Conservation (phyloP, 345 rosid species). For the Dipteronia dyeriana region DNA sequence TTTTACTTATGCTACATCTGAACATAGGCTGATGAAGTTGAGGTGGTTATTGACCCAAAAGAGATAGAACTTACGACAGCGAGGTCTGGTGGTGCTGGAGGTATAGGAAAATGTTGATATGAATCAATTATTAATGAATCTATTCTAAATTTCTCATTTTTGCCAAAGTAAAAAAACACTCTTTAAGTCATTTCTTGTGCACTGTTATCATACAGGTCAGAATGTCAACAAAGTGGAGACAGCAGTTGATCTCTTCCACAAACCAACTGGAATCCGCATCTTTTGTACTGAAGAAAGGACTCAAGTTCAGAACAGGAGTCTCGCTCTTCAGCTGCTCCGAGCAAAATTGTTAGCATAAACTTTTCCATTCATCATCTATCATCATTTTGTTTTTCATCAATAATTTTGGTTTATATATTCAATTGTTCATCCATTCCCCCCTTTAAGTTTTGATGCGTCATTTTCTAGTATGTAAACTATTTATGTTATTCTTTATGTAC, state of each 20-base stretch:
- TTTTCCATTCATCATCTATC: constrained; percentile 16
- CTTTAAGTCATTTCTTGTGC: constrained; percentile 16
- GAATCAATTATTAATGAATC: neutral
- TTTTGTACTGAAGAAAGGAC: constrained; percentile 97
- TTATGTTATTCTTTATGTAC: neutral
- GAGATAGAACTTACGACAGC: constrained; percentile 95
- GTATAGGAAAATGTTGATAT: constrained; percentile 38
- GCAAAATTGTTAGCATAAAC: constrained; percentile 72
- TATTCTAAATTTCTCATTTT: constrained; percentile 4
- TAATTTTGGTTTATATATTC: neutral
- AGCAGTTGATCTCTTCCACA: constrained; percentile 89
- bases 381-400: neutral
- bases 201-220: constrained; percentile 63
- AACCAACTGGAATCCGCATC: constrained; percentile 93
- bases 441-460: neutral
- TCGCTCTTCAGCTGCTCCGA: constrained; percentile 89
- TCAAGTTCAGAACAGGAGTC: constrained; percentile 70
- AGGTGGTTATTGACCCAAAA: constrained; percentile 90
- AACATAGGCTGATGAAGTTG: constrained; percentile 90
- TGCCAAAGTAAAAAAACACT: neutral
- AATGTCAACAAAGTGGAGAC: constrained; percentile 99
- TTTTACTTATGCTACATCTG: constrained; percentile 19
- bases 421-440: constrained; percentile 1
- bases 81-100: constrained; percentile 99
- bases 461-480: neutral